phyloP scores from a whole-genome alignment of 371 early-diverging fungal species.

The Batkoa obscura region DNA sequence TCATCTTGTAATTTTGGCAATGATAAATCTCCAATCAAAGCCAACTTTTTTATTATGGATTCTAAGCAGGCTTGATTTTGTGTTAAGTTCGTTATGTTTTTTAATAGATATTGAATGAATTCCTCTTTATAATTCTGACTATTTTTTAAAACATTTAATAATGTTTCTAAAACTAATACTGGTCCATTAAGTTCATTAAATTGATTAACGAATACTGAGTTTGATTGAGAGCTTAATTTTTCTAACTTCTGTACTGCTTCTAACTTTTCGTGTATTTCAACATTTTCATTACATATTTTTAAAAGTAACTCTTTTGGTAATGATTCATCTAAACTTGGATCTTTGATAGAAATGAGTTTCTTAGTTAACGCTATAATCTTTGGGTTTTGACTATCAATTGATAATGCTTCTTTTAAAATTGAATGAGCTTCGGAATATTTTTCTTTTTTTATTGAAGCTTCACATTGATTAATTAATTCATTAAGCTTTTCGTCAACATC shows the following conservation, averaged over 20 bases:
- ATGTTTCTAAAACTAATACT: neutral
- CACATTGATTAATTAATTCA: neutral
- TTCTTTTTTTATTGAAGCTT: neutral
- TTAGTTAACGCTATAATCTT: too few relatives aligned
- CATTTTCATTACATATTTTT: too few relatives aligned
- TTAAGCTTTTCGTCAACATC: neutral
- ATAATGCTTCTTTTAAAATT: neutral
- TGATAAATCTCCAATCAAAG: neutral
- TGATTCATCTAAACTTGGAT: too few relatives aligned
- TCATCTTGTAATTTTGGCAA: neutral
- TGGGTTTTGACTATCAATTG: neutral
- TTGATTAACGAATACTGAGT: neutral
- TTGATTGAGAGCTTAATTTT: neutral
- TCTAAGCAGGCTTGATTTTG: neutral
- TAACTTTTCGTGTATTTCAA: too few relatives aligned
- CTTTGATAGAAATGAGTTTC: too few relatives aligned
- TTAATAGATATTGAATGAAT: neutral
- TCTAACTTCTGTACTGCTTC: neutral
- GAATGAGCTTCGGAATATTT: neutral
- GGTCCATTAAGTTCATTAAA: neutral
- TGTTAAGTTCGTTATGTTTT: neutral
- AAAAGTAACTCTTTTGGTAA: too few relatives aligned
- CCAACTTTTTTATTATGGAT: neutral
- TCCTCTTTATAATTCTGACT: neutral
- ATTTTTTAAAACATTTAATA: neutral